phyloP scores from a whole-genome alignment of 352 stramenopile genomes.

The Phytophthora ohioensis region DNA sequence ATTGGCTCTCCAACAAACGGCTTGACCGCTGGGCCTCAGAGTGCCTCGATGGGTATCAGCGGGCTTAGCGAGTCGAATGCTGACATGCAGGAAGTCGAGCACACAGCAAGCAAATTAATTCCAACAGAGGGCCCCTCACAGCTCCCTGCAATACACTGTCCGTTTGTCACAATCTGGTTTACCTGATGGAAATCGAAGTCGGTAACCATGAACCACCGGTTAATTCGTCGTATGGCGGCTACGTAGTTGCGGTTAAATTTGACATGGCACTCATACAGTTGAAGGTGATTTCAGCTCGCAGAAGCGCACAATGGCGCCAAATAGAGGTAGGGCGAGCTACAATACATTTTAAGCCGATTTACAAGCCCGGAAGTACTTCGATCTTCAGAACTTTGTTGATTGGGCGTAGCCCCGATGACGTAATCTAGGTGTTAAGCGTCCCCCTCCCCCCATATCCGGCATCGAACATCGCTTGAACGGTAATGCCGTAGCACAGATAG shows the following conservation, averaged over 20 bases:
- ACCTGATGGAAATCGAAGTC: constrained; percentile 4
- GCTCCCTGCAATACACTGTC: constrained; percentile 8
- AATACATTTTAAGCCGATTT: too few species aligned
- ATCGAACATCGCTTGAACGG: constrained; percentile 14
- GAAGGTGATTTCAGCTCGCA: too few species aligned
- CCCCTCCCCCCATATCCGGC: neutral
- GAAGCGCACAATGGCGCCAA: too few species aligned
- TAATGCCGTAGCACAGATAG: constrained; percentile 10
- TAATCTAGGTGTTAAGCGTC: too few species aligned
- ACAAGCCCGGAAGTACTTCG: too few species aligned
- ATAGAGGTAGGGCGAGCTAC: too few species aligned
- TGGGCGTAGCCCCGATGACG: too few species aligned
- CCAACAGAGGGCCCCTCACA: constrained; percentile 25
- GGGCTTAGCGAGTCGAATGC: constrained; percentile 19
- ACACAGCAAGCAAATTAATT: constrained; percentile 4
- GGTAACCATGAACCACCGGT: too few species aligned
- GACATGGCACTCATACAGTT: too few species aligned
- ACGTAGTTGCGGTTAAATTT: too few species aligned
- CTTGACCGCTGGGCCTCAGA: constrained; percentile 21
- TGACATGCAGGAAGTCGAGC: constrained; percentile 10
- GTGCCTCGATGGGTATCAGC: constrained; percentile 30
- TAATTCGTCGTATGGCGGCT: too few species aligned
- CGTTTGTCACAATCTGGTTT: constrained; percentile 2
- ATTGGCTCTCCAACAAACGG: constrained; percentile 24
- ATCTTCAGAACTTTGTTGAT: too few species aligned